Evolutionary conservation across 768 basidiomycete species (phyloP), one percentile per base, ranked within the genome.

Genomic region (Boletus vermiculosoides): DNA sequence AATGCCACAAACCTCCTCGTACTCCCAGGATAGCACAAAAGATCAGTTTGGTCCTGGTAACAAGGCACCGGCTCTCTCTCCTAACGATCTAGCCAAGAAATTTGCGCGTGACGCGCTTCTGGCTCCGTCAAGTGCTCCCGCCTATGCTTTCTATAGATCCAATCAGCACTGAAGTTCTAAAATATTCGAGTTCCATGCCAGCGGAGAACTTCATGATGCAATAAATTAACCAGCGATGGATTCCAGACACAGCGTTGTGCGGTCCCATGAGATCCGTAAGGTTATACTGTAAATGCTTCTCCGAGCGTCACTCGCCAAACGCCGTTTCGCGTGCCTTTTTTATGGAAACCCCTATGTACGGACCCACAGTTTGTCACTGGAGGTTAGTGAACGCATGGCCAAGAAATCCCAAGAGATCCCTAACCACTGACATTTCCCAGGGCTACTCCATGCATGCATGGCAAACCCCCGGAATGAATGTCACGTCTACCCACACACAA

Each of bases 291-390:
- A 50, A 42, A 49, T 37, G 36, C 37, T 48, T 54, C 22, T 56
- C 39, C 31, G 31, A 56, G 33, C 13, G 18, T 50, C 15, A 12
- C n/a, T 41, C 48, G 44, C 49, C 50, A 47, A 48, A 44, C 16
- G 20, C 30, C 25, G 20, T 36, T 41, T 57, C 44, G 39, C 23
- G 23, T 34, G 20, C 15, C 15, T 45, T 59, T 46, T 36, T 48
- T 55, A 69, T 56, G 45, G 54, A 48, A 61, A 56, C 54, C 18
- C 39, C 34, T 49, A 18, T 22, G 31, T 52, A 48, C 49, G 48
- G 58, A 54, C 40, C 45, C 48, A 52, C 49, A 48, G 25, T 13
- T 15, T 53, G 40, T 50, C 45, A 36, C 25, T 45, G 30, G 34
- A 50, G 31, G 9, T 47, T 28, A 22, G 40, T 13, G 30, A 53